Conservation (phyloP, 2,329 filamentous ascomycete species). For the Sporothrix dimorphospora region DNA sequence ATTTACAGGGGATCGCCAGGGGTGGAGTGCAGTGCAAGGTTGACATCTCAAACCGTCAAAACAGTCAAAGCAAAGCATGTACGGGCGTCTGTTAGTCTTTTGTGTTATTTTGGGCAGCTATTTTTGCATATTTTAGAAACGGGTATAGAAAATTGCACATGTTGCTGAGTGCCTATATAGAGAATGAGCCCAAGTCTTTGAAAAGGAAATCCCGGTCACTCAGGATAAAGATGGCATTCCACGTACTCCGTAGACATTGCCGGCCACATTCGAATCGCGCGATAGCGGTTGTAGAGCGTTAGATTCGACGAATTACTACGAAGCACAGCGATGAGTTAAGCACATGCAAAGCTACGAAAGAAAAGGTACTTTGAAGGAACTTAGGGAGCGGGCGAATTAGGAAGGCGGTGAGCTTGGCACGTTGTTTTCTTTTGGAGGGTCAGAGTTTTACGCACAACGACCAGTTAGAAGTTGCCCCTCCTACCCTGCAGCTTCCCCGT, state of each 20-base stretch:
- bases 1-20: neutral
- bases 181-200: neutral
- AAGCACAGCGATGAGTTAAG: constrained; percentile 5
- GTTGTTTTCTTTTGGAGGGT: neutral
- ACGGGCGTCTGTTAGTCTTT: neutral
- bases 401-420: constrained; percentile 30
- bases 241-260: neutral
- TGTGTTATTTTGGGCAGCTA: neutral
- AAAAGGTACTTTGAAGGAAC: neutral
- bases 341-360: neutral
- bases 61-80: neutral
- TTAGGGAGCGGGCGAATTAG: neutral
- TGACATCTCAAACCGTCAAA: neutral
- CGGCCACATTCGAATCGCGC: neutral
- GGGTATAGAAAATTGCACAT: constrained; percentile 12
- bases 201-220: no score
- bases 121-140: neutral
- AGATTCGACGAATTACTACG: neutral
- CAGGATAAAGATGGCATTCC: neutral
- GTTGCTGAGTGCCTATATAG: neutral
- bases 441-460: constrained; percentile 2
- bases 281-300: neutral
- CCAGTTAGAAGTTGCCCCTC: constrained; percentile 23
- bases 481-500: neutral
- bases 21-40: neutral